A percentile compares a stretch with the other conserved stretches of the same genome.
These are phyloP conservation scores for Physaria fendleri DNA, from an alignment of 345 rosid species.

Conservation along the genomic window DNA sequence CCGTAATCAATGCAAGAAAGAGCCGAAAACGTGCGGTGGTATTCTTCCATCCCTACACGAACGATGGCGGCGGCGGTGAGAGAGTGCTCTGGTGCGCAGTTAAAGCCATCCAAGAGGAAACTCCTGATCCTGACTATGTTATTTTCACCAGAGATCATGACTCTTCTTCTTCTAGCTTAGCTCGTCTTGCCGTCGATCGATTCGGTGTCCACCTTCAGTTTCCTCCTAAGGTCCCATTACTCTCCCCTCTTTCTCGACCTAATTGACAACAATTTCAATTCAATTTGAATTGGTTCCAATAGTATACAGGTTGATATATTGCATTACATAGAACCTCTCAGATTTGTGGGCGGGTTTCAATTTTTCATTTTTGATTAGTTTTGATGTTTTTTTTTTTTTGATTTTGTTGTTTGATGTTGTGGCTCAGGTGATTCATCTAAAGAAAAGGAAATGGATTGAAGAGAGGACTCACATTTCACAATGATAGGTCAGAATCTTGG, in stretches of 20 bases:
- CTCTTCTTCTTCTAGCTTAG: constrained; percentile 52
- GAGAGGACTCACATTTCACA: constrained; percentile 74
- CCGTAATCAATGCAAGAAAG: constrained; percentile 36
- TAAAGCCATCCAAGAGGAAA: constrained; percentile 82
- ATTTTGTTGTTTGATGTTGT: neutral
- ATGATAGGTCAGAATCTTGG: constrained; percentile 98
- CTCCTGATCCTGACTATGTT: constrained; percentile 53
- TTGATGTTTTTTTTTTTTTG: neutral
- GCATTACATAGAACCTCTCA: neutral
- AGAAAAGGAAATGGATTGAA: constrained; percentile 77
- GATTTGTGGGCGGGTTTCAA: neutral
- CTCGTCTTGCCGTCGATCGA: constrained; percentile 67
- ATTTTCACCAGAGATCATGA: constrained; percentile 78
- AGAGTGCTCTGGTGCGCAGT: constrained; percentile 96
- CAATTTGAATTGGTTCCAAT: neutral
- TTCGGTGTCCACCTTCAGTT: constrained; percentile 65
- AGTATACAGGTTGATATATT: too few relatives aligned
- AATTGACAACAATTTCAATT: neutral
- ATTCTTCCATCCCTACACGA: constrained; percentile 91
- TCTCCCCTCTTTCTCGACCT: neutral
- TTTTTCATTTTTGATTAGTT: neutral
- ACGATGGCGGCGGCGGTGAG: constrained; percentile 98
- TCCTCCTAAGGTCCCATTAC: constrained; percentile 56
- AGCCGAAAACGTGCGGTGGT: constrained; percentile 48
- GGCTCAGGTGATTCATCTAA: constrained; percentile 66